Conservation (phyloP, 2,329 filamentous ascomycete genomes). For the Aureobasidium musti region DNA sequence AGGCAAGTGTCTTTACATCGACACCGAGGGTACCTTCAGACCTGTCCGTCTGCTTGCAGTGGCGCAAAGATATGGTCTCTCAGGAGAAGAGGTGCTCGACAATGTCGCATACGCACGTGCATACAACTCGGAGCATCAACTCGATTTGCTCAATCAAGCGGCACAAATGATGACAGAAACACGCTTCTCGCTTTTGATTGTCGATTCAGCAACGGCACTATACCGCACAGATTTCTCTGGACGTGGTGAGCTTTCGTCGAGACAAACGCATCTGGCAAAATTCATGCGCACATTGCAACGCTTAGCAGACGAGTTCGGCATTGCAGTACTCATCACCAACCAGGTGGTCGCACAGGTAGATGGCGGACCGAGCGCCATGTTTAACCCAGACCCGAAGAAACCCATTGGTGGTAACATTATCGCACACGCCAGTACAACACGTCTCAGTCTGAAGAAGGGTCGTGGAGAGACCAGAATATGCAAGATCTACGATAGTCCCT, state of each 20-base stretch:
- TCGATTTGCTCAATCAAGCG: constrained; percentile 91
- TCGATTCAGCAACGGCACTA: constrained; percentile 92
- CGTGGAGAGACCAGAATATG: constrained; percentile 93
- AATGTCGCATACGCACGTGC: constrained; percentile 97
- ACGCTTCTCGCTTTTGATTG: constrained; percentile 89
- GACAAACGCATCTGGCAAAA: constrained; percentile 85
- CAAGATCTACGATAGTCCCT: constrained; percentile 99
- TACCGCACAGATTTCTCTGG: constrained; percentile 97
- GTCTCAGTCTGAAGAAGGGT: constrained; percentile 93
- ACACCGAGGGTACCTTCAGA: constrained; percentile 94
- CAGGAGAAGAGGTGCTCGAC: constrained; percentile 95
- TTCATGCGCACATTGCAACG: constrained; percentile 84
- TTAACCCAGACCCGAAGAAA: constrained; percentile 99
- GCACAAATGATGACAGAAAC: constrained; percentile 99
- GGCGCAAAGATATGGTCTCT: constrained; percentile 89
- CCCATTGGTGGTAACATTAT: constrained; percentile 99
- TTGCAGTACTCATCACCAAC: constrained; percentile 97
- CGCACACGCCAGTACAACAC: constrained; percentile 92
- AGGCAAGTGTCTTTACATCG: constrained; percentile 97
- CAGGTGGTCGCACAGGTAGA: constrained; percentile 98
- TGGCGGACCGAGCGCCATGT: constrained; percentile 94
- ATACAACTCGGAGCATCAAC: constrained; percentile 97
- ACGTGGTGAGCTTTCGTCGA: constrained; percentile 92
- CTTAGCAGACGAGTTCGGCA: constrained; percentile 80
- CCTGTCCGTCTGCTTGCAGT: constrained; percentile 89